Conservation (phyloP, 352 stramenopile species). For the Lagenidium sp. region DNA sequence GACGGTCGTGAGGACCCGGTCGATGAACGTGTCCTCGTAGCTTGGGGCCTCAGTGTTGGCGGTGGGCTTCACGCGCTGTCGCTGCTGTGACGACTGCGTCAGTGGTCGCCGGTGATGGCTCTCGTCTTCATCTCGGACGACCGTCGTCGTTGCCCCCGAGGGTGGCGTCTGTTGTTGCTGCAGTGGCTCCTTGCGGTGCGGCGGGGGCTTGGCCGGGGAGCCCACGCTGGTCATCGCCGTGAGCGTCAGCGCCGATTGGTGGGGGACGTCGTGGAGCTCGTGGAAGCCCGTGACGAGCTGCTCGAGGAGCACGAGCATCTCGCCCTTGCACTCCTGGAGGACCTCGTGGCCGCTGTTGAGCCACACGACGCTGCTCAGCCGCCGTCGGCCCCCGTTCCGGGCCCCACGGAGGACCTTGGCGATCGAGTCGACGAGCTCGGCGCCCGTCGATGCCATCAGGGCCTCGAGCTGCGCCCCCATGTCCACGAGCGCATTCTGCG, state of each 20-base stretch:
- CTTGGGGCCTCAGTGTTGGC: too few relatives aligned
- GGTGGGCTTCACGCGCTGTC: neutral
- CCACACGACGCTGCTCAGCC: slow-evolving; percentile 59
- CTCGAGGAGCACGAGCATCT: slow-evolving; percentile 84
- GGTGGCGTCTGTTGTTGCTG: slow-evolving; percentile 5
- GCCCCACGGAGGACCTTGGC: slow-evolving; percentile 44
- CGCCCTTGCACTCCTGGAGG: slow-evolving; percentile 89
- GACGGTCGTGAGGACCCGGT: slow-evolving; percentile 69
- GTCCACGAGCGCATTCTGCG: slow-evolving; percentile 82
- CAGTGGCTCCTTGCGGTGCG: slow-evolving; percentile 10
- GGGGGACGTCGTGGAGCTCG: slow-evolving; percentile 71
- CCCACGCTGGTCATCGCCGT: neutral
- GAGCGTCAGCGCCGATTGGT: slow-evolving; percentile 10
- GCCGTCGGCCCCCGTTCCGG: slow-evolving; percentile 6
- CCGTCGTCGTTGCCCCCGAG: neutral
- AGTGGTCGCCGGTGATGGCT: neutral
- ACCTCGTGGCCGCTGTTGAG: slow-evolving; percentile 90
- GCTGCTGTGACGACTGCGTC: slow-evolving; percentile 12
- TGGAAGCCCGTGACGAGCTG: slow-evolving; percentile 93
- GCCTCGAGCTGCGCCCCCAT: slow-evolving; percentile 66
- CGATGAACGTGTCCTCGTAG: slow-evolving; percentile 87
- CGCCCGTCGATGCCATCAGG: slow-evolving; percentile 40
- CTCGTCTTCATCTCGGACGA: slow-evolving; percentile 9
- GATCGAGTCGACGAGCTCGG: slow-evolving; percentile 72
- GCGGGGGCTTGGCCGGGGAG: neutral